Evolutionary conservation across 371 early-diverging fungal genomes (phyloP).

Genomic region (Mortierella sp.): DNA sequence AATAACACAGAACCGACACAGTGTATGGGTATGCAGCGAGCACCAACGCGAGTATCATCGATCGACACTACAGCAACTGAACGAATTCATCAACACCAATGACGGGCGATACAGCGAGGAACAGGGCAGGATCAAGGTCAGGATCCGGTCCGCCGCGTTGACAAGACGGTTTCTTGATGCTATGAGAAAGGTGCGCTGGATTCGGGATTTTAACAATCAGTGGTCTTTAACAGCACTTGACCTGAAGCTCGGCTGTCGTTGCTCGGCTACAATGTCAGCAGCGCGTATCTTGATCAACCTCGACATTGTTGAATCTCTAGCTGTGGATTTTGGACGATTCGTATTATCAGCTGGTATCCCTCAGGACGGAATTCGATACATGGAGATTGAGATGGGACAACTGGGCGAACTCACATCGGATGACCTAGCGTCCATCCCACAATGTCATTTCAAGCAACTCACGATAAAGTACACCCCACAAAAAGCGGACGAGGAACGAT

Average conservation of each 20-base stretch:
- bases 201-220: neutral
- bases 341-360: too few species aligned
- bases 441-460: too few species aligned
- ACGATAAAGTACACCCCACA: too few species aligned
- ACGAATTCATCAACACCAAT: neutral
- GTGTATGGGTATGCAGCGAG: neutral
- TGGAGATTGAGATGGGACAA: too few species aligned
- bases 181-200: neutral
- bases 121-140: neutral
- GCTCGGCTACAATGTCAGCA: neutral
- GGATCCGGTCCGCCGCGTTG: neutral
- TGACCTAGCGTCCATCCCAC: too few species aligned
- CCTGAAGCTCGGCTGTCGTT: neutral
- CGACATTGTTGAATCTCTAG: neutral
- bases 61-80: neutral
- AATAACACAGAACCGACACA: neutral
- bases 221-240: neutral
- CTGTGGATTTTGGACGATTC: neutral
- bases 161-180: neutral
- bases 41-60: neutral
- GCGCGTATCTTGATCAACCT: neutral
- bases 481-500: too few species aligned
- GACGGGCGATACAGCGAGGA: neutral
- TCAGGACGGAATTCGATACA: too few species aligned
- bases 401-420: too few species aligned